These are phyloP conservation scores for Cercospora zeae-maydis DNA, from an alignment of 2,329 filamentous ascomycete genomes.

Conservation along the genomic window DNA sequence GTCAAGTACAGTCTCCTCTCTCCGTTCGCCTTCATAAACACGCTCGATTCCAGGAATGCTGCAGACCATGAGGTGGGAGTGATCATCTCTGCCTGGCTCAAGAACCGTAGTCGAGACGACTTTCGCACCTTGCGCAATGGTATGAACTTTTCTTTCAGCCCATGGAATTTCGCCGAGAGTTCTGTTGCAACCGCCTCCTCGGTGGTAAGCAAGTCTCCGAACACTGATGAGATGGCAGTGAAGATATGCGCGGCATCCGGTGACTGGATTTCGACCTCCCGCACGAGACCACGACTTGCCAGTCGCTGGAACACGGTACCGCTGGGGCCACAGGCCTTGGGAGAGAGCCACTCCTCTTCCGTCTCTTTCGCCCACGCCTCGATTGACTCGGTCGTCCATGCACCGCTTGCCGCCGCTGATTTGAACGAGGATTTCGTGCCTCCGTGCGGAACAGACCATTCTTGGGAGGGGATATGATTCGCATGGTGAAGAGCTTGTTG, in stretches of 20 bases:
- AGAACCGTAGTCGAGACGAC: slow-evolving; percentile 67
- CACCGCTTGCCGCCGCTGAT: slow-evolving; percentile 40
- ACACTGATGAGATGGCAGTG: slow-evolving; percentile 59
- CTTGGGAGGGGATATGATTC: slow-evolving; percentile 44
- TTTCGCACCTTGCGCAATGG: slow-evolving; percentile 73
- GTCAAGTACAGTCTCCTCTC: slow-evolving; percentile 70
- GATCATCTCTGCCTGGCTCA: slow-evolving; percentile 68
- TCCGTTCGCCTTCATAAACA: slow-evolving; percentile 67
- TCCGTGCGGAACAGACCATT: slow-evolving; percentile 43
- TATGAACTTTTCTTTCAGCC: slow-evolving; percentile 66
- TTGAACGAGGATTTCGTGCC: slow-evolving; percentile 28
- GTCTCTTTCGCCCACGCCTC: slow-evolving; percentile 45
- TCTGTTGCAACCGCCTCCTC: slow-evolving; percentile 17
- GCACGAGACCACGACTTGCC: slow-evolving; percentile 69
- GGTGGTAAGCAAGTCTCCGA: slow-evolving; percentile 48
- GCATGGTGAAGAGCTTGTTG: slow-evolving; percentile 35
- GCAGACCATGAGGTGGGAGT: slow-evolving; percentile 69
- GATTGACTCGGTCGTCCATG: slow-evolving; percentile 49
- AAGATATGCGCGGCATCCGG: slow-evolving; percentile 67
- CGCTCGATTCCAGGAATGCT: slow-evolving; percentile 64
- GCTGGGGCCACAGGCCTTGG: slow-evolving; percentile 63
- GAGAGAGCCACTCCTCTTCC: slow-evolving; percentile 58
- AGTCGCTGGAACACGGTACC: slow-evolving; percentile 66
- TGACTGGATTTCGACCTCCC: slow-evolving; percentile 58
- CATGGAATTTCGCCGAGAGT: slow-evolving; percentile 51